Base-by-base conservation (phyloP, 108 stramenopile genomes). In the Nitzschia sp. region DNA sequence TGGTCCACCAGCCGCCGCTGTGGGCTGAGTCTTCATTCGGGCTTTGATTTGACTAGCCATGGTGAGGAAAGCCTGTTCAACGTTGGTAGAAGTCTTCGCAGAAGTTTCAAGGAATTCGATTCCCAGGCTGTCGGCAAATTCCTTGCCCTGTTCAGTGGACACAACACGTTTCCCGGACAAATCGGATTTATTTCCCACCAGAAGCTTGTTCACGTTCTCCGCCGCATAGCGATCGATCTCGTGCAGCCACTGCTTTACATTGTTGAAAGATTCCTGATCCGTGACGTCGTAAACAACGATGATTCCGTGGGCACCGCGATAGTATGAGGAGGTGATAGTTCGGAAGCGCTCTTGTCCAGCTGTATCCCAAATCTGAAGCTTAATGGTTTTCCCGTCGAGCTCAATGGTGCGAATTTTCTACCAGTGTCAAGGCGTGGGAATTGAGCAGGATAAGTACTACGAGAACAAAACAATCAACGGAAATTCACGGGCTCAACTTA, bases 181-280 rank as follows among this genome's bases (percentile, higher is more conserved):
- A 86, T 99, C 99, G 76, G 90, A 93, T 90, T 99, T 99, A 88
- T 99, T 99, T 48, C 99, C 99, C 29, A 99, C 97, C 29, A 99
- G 87, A 38, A 99, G 96, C 82, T 97, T 99, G 85, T 98, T 98
- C 55, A 98, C 97, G 70, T 98, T 98, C 73, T 97, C 97, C 13
- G 90, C 94, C 19, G 97, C 98, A 78, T 99, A 98, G 69, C 97
- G 80, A 82, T 98, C 97, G 72, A 98, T 98, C 78, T 99, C 99
- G 74, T 98, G 96, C 35, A 99, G 84, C 99, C 99, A 99, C 76
- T 97, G 95, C 89, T 98, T 98, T 23, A 99, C 95, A 65, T 98
- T 95, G 77, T 97, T 93, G 77, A 98, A 99, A 26, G 95, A 97
- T 45, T 99, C 98, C 23, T 88, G 77, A 68, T 93, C 89, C 0